Percentiles rank a stretch among this genome's conserved stretches.
Conservation (phyloP, 108 stramenopile species). For the Discostella stelligeroides region DNA sequence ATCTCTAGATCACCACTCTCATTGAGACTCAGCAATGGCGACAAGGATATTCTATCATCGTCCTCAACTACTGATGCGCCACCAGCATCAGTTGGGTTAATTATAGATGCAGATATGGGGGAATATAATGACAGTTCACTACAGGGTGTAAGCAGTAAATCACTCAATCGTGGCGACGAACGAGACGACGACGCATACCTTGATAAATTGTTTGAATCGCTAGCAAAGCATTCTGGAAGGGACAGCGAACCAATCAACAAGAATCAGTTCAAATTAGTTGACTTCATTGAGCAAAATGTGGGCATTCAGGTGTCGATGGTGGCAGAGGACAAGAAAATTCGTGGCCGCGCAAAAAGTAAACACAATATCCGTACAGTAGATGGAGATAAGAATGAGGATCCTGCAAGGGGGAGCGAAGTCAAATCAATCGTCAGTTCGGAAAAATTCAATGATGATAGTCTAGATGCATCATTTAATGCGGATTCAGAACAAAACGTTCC, state of each 20-base stretch:
- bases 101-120: too few relatives aligned
- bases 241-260: conserved; percentile 11
- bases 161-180: conserved; percentile 9
- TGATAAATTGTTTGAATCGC: conserved; percentile 24
- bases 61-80: too few relatives aligned
- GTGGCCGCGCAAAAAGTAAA: conserved; percentile 6
- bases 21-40: too few relatives aligned
- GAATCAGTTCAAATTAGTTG: conserved; percentile 33
- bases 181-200: conserved; percentile 29
- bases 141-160: background rate
- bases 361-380: conserved; percentile 12
- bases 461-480: too few relatives aligned
- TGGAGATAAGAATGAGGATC: conserved; percentile 11
- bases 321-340: conserved; percentile 16
- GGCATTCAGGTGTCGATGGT: conserved; percentile 26
- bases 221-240: background rate
- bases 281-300: conserved; percentile 45
- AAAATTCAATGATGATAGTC: background rate
- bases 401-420: background rate
- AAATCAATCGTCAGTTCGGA: background rate
- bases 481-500: too few relatives aligned
- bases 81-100: too few relatives aligned
- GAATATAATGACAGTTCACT: too few relatives aligned
- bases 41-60: too few relatives aligned
- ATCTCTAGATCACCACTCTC: background rate